Conservation (phyloP, 2,329 filamentous ascomycete species). For the Penicillium sp. region DNA sequence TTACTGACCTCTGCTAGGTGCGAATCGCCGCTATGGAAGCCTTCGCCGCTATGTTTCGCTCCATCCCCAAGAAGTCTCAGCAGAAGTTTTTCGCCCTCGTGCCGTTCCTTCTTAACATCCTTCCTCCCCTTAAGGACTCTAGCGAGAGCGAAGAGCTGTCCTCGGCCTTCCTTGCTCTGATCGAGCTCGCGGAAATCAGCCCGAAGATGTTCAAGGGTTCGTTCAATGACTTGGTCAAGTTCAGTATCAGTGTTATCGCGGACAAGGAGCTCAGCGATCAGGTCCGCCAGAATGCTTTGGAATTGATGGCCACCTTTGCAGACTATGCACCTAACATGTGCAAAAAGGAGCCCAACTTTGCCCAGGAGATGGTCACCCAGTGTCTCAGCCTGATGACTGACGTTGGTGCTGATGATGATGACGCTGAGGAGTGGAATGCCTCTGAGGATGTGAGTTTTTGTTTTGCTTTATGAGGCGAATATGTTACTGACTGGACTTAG, state of each 20-base stretch:
- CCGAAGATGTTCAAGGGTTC: slow-evolving; percentile 95
- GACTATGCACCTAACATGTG: slow-evolving; percentile 93
- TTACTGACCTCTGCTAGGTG: slow-evolving; percentile 53
- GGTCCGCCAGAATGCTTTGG: slow-evolving; percentile 87
- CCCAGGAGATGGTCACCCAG: slow-evolving; percentile 95
- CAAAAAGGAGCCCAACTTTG: slow-evolving; percentile 87
- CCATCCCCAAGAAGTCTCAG: slow-evolving; percentile 80
- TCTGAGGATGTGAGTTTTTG: slow-evolving; percentile 71
- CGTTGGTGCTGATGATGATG: slow-evolving; percentile 87
- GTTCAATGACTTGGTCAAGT: slow-evolving; percentile 89
- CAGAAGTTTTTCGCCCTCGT: slow-evolving; percentile 82
- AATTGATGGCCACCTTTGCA: slow-evolving; percentile 96
- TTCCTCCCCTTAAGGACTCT: slow-evolving; percentile 88
- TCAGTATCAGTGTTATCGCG: slow-evolving; percentile 88
- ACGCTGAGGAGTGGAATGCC: slow-evolving; percentile 87
- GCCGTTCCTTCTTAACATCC: slow-evolving; percentile 86
- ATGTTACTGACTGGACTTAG: slow-evolving; percentile 42
- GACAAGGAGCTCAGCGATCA: slow-evolving; percentile 92
- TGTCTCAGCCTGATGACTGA: slow-evolving; percentile 98
- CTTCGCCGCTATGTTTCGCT: slow-evolving; percentile 93
- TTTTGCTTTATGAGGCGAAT: not conserved
- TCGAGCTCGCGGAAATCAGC: slow-evolving; percentile 88
- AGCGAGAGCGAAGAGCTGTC: slow-evolving; percentile 87
- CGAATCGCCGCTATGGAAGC: slow-evolving; percentile 93
- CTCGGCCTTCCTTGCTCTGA: slow-evolving; percentile 82